Conservation (phyloP, 2,329 filamentous ascomycete species). For the Neonectria sp. region DNA sequence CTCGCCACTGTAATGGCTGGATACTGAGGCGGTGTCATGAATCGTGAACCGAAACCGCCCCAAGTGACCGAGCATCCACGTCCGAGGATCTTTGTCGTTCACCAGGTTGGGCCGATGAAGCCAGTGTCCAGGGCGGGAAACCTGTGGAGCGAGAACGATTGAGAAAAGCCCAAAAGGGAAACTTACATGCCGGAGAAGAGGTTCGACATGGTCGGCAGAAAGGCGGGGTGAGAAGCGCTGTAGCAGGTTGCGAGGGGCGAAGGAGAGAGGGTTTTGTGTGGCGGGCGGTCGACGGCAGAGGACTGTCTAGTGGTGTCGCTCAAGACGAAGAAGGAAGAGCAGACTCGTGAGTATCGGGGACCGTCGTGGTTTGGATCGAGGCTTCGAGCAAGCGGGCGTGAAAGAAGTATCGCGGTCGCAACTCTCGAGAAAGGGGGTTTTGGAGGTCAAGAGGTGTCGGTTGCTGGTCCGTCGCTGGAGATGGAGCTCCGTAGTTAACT, state of each 20-base stretch:
- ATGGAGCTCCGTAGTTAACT: conserved; percentile 42
- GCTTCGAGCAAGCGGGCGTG: conserved; percentile 34
- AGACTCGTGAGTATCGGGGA: conserved; percentile 6
- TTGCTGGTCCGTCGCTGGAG: conserved; percentile 36
- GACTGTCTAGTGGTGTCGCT: conserved; percentile 5
- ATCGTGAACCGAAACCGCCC: conserved; percentile 9
- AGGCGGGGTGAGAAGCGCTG: conserved; percentile 41
- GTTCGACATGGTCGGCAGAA: conserved; percentile 67
- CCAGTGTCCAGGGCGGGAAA: conserved; percentile 1
- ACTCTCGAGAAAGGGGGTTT: conserved; percentile 48
- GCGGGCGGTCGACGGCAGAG: conserved; percentile 21
- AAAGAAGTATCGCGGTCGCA: conserved; percentile 26
- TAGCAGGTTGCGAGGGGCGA: conserved; percentile 36
- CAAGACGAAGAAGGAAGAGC: conserved; percentile 3
- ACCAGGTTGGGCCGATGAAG: conserved; percentile 4
- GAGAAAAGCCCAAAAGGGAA: conserved; percentile 31
- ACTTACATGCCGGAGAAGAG: conserved; percentile 76
- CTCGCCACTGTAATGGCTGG: conserved; percentile 8
- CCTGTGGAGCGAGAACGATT: conserved; percentile 4
- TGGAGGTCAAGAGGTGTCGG: conserved; percentile 42
- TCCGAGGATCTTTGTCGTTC: not conserved
- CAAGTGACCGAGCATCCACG: conserved; percentile 6
- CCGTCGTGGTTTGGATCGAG: conserved; percentile 4
- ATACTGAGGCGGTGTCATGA: conserved; percentile 19
- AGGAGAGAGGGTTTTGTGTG: conserved; percentile 14